phyloP scores from a whole-genome alignment of 345 rosid species.

The Orychophragmus violaceus region DNA sequence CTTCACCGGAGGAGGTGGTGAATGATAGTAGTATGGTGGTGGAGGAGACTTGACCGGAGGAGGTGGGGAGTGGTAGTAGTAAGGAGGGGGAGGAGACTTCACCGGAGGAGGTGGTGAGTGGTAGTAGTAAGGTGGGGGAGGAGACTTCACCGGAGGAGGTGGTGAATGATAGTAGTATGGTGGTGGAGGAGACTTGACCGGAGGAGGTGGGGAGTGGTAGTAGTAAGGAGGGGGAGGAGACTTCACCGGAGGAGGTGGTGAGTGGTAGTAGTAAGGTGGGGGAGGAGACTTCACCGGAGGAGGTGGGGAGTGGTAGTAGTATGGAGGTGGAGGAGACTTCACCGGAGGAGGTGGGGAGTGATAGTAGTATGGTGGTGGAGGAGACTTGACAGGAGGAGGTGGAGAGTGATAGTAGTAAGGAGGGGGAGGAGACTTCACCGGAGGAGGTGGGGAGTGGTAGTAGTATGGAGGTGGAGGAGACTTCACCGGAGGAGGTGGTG shows the following conservation, averaged over 20 bases:
- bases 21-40: not conserved
- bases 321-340: conserved; percentile 30
- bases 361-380: not conserved
- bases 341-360: conserved; percentile 29
- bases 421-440: not conserved
- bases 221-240: not conserved
- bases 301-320: conserved; percentile 34
- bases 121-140: not conserved
- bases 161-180: not conserved
- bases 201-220: not conserved
- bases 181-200: not conserved
- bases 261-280: not conserved
- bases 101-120: not conserved
- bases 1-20: not conserved
- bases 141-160: not conserved
- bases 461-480: not conserved
- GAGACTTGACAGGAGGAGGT: not conserved
- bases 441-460: not conserved
- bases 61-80: not conserved
- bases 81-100: not conserved
- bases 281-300: not conserved
- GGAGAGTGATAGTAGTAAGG: not conserved
- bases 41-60: not conserved
- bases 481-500: not conserved
- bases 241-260: not conserved